phyloP scores from a whole-genome alignment of 2,329 filamentous ascomycete genomes.

The Atkinsonella hypoxylon region DNA sequence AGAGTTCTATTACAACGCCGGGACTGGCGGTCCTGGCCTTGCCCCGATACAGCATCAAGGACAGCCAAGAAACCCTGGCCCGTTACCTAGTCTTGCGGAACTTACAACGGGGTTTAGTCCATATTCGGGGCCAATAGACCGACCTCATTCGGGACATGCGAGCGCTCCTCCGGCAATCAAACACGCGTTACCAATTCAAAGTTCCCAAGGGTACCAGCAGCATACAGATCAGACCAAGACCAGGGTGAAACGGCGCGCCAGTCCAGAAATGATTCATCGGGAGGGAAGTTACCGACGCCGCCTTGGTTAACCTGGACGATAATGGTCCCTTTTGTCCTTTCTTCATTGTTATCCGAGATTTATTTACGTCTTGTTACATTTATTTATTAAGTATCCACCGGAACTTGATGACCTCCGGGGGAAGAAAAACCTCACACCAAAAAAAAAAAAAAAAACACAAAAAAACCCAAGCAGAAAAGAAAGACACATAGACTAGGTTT shows the following conservation, averaged over 20 bases:
- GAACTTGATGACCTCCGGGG: background rate
- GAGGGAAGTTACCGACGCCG: slow-evolving; percentile 34
- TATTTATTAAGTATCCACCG: too few species aligned
- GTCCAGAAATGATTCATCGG: slow-evolving; percentile 30
- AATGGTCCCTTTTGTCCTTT: background rate
- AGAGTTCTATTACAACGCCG: slow-evolving; percentile 21
- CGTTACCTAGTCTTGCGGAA: slow-evolving; percentile 50
- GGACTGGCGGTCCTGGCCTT: slow-evolving; percentile 32
- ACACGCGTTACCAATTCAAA: slow-evolving; percentile 22
- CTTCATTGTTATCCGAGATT: background rate
- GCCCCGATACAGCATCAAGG: slow-evolving; percentile 40
- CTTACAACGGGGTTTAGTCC: slow-evolving; percentile 52
- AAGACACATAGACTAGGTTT: background rate
- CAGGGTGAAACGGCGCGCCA: slow-evolving; percentile 40
- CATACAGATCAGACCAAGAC: slow-evolving; percentile 26
- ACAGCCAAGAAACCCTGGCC: slow-evolving; percentile 27
- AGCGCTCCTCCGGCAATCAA: slow-evolving; percentile 18
- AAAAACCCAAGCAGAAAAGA: background rate
- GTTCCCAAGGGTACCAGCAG: slow-evolving; percentile 22
- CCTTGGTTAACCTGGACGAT: slow-evolving; percentile 9
- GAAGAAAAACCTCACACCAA: too few species aligned
- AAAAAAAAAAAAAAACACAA: too few species aligned
- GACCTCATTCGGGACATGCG: slow-evolving; percentile 20
- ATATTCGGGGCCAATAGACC: slow-evolving; percentile 37
- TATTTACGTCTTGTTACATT: background rate